Conservation (phyloP, 129 eudicot genomes). For the Saposhnikovia divaricata region DNA sequence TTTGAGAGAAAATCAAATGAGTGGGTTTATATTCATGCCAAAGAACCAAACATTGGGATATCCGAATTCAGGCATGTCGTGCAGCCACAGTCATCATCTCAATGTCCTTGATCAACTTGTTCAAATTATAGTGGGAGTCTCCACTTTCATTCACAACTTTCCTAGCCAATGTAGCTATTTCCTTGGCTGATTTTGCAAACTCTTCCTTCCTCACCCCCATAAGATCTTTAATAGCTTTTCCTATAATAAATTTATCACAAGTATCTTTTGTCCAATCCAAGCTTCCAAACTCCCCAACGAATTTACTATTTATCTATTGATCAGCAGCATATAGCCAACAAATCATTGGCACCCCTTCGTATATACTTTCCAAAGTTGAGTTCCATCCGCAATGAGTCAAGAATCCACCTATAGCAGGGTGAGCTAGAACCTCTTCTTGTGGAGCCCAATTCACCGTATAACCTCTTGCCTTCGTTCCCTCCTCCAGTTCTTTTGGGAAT, state of each 20-base stretch:
- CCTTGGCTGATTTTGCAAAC: constrained; percentile 8
- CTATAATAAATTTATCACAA: constrained; percentile 24
- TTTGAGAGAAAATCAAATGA: no score
- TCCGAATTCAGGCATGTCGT: neutral
- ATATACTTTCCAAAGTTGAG: no score
- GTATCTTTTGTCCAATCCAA: constrained; percentile 30
- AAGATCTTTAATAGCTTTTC: constrained; percentile 18
- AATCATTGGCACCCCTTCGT: neutral
- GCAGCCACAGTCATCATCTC: constrained; percentile 7
- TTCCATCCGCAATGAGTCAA: no score
- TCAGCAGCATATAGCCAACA: constrained; percentile 24
- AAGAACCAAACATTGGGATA: no score
- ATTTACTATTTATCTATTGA: constrained; percentile 22
- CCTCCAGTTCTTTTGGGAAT: no score
- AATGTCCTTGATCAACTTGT: constrained; percentile 12
- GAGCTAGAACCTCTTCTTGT: no score
- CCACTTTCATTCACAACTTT: constrained; percentile 12
- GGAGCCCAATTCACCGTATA: no score
- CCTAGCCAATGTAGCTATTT: constrained; percentile 15
- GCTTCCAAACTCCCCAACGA: constrained; percentile 17
- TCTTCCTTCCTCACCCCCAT: constrained; percentile 23
- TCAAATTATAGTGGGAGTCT: constrained; percentile 9
- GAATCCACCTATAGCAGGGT: no score
- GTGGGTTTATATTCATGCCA: no score
- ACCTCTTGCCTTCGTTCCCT: no score